Conservation (phyloP, 257 asterid genomes). For the Echium plantagineum region DNA sequence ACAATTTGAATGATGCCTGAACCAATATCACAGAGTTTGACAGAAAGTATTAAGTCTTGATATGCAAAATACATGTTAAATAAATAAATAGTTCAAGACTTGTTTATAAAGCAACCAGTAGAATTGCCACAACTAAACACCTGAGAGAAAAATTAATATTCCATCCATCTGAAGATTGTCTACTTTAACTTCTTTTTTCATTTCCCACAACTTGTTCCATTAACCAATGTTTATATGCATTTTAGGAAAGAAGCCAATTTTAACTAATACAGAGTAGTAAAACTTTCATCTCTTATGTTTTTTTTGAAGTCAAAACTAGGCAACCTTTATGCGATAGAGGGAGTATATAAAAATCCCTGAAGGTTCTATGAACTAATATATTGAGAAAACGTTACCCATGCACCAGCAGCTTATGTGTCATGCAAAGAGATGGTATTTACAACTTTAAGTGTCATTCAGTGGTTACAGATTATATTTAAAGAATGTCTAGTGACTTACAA, state of each 20-base stretch:
- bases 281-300: too few species aligned
- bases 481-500: neutral
- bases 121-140: neutral
- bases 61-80: neutral
- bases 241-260: too few species aligned
- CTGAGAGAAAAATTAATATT: neutral
- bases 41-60: neutral
- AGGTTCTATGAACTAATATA: neutral
- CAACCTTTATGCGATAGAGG: too few species aligned
- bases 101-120: neutral
- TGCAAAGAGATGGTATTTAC: neutral
- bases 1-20: slow-evolving; percentile 85
- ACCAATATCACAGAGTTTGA: slow-evolving; percentile 12
- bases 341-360: neutral
- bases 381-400: neutral
- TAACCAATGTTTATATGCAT: too few species aligned
- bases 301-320: too few species aligned
- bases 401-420: neutral
- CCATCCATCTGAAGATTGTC: too few species aligned
- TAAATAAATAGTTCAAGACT: neutral
- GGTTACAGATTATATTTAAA: neutral
- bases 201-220: too few species aligned
- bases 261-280: too few species aligned
- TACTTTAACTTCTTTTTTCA: too few species aligned
- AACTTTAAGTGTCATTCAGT: neutral